A percentile compares a stretch with the other conserved stretches of the same genome.
Evolutionary conservation across 2,329 filamentous ascomycete species (phyloP).

Genomic region (Diaporthe ilicicola): DNA sequence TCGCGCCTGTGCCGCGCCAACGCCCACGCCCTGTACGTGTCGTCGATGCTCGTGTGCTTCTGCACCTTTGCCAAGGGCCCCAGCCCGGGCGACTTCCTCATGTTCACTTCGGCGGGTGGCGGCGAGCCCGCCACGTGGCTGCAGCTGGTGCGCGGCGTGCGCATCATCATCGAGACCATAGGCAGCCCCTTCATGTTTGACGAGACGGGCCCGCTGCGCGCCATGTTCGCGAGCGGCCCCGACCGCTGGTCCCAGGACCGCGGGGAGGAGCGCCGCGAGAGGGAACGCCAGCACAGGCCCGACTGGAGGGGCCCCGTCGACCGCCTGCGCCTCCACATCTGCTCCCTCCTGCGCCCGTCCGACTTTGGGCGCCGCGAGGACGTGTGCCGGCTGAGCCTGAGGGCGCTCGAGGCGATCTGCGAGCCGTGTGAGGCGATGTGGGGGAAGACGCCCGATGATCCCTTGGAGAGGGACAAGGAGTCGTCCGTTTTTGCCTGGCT

Average conservation of each 20-base stretch:
- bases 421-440: not conserved
- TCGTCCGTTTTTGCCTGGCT: not conserved
- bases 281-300: not conserved
- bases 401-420: not conserved
- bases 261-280: not conserved
- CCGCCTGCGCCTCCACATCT: not conserved
- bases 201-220: not conserved
- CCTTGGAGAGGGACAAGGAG: not conserved
- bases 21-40: slow-evolving; percentile 37
- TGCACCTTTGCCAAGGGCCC: slow-evolving; percentile 30
- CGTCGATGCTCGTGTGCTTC: slow-evolving; percentile 35
- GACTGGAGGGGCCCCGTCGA: not conserved
- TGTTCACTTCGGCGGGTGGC: slow-evolving; percentile 24
- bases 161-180: slow-evolving; percentile 34
- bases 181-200: slow-evolving; percentile 19
- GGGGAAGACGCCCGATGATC: slow-evolving; percentile 1
- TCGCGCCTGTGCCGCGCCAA: slow-evolving; percentile 34
- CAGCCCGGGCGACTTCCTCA: slow-evolving; percentile 25
- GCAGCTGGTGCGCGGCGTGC: slow-evolving; percentile 34
- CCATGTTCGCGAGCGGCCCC: not conserved
- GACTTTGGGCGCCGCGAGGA: not conserved
- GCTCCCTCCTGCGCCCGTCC: not conserved
- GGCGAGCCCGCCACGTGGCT: slow-evolving; percentile 32
- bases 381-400: not conserved
- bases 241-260: not conserved